phyloP scores from a whole-genome alignment of 371 early-diverging fungal genomes.

The Coemansia sp. region DNA sequence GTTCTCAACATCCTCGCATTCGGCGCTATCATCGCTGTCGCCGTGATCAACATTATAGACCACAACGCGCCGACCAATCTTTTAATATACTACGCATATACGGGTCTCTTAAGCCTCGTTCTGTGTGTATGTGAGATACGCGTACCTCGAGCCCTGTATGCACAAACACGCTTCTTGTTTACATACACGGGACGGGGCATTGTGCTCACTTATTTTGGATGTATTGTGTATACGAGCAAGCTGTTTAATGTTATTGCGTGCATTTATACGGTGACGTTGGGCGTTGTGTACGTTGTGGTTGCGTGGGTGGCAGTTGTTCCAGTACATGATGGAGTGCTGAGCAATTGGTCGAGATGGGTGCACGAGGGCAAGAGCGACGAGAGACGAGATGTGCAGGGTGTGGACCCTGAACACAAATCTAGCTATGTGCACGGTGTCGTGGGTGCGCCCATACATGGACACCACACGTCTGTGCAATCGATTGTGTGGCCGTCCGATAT shows the following conservation, averaged over 20 bases:
- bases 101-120: conserved; percentile 36
- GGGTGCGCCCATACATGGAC: too few species aligned
- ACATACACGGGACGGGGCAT: conserved; percentile 51
- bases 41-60: conserved; percentile 34
- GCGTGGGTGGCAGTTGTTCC: conserved; percentile 47
- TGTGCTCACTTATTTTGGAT: conserved; percentile 49
- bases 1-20: conserved; percentile 39
- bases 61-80: conserved; percentile 42
- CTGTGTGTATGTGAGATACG: conserved; percentile 45
- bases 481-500: conserved; percentile 21
- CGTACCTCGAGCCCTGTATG: conserved; percentile 29
- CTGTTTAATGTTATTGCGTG: conserved; percentile 44
- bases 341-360: conserved; percentile 43
- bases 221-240: conserved; percentile 40
- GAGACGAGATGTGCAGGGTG: background rate
- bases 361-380: conserved; percentile 6
- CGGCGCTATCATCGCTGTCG: conserved; percentile 41
- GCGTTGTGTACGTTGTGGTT: conserved; percentile 43
- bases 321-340: conserved; percentile 29
- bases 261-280: conserved; percentile 39
- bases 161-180: conserved; percentile 43
- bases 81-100: conserved; percentile 50
- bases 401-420: background rate
- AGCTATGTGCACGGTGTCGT: too few species aligned
- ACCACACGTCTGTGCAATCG: conserved; percentile 12